Percentiles rank a stretch among this genome's conserved stretches.
phyloP scores from a whole-genome alignment of 2,329 filamentous ascomycete genomes.

The Scedosporium apiospermum region DNA sequence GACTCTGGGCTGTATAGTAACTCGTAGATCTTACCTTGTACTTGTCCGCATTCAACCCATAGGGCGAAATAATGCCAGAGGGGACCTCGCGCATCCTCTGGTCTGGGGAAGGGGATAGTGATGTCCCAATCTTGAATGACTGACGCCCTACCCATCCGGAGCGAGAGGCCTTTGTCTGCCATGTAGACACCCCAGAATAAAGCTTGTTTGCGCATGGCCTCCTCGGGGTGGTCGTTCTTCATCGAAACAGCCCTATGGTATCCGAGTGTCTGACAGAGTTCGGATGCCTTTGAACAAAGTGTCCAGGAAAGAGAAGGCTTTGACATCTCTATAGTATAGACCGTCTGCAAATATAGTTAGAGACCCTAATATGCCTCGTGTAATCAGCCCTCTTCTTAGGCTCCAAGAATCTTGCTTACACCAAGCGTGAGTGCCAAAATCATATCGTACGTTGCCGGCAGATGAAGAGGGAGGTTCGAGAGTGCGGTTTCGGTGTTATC shows the following conservation, averaged over 20 bases:
- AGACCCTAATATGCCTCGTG: neutral
- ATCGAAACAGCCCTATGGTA: slow-evolving; percentile 15
- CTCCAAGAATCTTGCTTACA: slow-evolving; percentile 9
- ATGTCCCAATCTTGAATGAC: slow-evolving; percentile 50
- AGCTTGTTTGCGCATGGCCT: slow-evolving; percentile 7
- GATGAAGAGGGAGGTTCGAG: slow-evolving; percentile 20
- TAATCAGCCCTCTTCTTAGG: neutral
- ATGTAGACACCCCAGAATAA: slow-evolving; percentile 51
- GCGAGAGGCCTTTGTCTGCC: slow-evolving; percentile 43
- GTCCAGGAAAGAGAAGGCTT: slow-evolving; percentile 22
- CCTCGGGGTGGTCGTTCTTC: slow-evolving; percentile 33
- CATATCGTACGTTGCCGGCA: slow-evolving; percentile 19
- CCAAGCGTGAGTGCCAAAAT: slow-evolving; percentile 13
- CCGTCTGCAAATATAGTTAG: slow-evolving; percentile 12
- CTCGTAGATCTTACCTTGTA: slow-evolving; percentile 47
- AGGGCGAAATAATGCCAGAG: slow-evolving; percentile 27
- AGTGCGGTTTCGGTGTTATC: slow-evolving; percentile 22
- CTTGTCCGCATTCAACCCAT: slow-evolving; percentile 42
- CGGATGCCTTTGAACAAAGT: slow-evolving; percentile 20
- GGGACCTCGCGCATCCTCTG: slow-evolving; percentile 17
- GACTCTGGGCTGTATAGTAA: slow-evolving; percentile 38
- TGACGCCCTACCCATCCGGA: slow-evolving; percentile 43
- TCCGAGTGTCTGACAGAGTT: slow-evolving; percentile 21
- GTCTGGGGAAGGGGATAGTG: slow-evolving; percentile 36
- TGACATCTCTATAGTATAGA: slow-evolving; percentile 22